Conservation (phyloP, 2,329 filamentous ascomycete species). For the Hypomyces perniciosus region DNA sequence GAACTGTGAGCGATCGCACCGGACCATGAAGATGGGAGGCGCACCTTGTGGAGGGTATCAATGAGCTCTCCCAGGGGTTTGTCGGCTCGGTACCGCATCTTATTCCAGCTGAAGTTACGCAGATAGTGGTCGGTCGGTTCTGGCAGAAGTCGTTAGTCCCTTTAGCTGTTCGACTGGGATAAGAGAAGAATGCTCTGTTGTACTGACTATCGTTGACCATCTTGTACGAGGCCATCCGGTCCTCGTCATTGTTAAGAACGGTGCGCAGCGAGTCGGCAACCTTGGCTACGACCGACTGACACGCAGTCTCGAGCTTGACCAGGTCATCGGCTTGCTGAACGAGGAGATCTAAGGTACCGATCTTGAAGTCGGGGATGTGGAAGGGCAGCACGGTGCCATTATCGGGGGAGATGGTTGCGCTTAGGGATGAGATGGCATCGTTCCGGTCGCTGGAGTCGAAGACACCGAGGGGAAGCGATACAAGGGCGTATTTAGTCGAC, state of each 20-base stretch:
- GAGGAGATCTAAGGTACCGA: constrained; percentile 89
- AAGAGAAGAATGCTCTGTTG: constrained; percentile 3
- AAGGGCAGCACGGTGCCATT: constrained; percentile 73
- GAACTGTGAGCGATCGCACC: neutral
- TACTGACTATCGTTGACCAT: constrained; percentile 84
- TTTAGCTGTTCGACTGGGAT: neutral
- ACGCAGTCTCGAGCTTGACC: constrained; percentile 74
- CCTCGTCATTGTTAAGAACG: constrained; percentile 78
- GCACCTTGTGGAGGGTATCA: constrained; percentile 79
- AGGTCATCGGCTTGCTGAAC: constrained; percentile 96
- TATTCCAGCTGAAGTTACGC: constrained; percentile 89
- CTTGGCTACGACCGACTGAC: constrained; percentile 78
- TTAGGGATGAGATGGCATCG: constrained; percentile 73
- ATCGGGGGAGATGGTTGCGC: constrained; percentile 65
- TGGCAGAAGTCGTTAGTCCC: constrained; percentile 36
- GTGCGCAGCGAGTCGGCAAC: constrained; percentile 78
- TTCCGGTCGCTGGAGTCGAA: constrained; percentile 74
- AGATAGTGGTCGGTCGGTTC: constrained; percentile 96
- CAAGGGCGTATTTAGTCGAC: constrained; percentile 69
- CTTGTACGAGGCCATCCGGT: constrained; percentile 79
- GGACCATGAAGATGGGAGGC: neutral
- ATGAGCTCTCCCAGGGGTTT: constrained; percentile 84
- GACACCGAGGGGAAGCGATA: constrained; percentile 85
- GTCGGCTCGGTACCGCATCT: constrained; percentile 92
- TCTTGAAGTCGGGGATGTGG: constrained; percentile 89